phyloP scores from a whole-genome alignment of 2,329 filamentous ascomycete genomes.

The Xenoacremonium recifei region DNA sequence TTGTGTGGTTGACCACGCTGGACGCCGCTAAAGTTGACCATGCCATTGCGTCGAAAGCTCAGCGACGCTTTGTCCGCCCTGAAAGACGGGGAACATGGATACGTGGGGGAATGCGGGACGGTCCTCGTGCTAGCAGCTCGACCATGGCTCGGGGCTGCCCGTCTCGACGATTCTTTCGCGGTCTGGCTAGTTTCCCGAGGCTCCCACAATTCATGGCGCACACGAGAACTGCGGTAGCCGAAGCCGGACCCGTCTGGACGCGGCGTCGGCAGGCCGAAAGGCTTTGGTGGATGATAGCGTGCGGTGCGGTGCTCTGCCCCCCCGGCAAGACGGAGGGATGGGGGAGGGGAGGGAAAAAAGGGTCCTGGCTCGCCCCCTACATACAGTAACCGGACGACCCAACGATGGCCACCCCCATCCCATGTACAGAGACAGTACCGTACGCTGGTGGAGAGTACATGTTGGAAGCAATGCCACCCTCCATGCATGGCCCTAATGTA shows the following conservation, averaged over 20 bases:
- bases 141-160: slow-evolving; percentile 1
- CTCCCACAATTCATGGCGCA: slow-evolving; percentile 15
- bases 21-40: slow-evolving; percentile 20
- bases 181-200: slow-evolving; percentile 1
- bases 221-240: slow-evolving; percentile 14
- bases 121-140: slow-evolving; percentile 13
- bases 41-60: slow-evolving; percentile 15
- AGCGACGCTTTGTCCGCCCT: not conserved
- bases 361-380: slow-evolving; percentile 18
- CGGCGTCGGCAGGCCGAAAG: slow-evolving; percentile 5
- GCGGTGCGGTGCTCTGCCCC: no score
- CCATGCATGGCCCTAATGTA: slow-evolving; percentile 33
- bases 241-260: slow-evolving; percentile 11
- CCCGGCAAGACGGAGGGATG: no score
- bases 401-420: slow-evolving; percentile 18
- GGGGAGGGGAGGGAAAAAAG: slow-evolving; percentile 16
- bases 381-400: no score
- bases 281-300: not conserved
- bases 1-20: no score
- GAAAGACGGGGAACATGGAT: slow-evolving; percentile 7
- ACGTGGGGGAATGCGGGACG: slow-evolving; percentile 16
- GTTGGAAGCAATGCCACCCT: slow-evolving; percentile 30
- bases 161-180: not conserved
- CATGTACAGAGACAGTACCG: no score
- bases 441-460: no score